Conservation (phyloP, 192 early-diverging fungal species). For the Rhizoclosmatium globosum region DNA sequence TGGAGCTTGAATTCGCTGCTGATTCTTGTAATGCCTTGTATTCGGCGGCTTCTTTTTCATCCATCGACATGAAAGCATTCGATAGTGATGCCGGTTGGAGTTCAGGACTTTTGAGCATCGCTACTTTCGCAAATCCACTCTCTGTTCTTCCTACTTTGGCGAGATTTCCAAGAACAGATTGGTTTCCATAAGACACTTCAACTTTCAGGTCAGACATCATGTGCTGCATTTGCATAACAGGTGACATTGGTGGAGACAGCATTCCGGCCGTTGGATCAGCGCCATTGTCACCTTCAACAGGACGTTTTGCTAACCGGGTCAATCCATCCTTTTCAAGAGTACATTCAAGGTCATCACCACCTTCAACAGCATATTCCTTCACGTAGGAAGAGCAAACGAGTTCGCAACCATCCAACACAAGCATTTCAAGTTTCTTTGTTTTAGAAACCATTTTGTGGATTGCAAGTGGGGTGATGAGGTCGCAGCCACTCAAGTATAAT, state of each 20-base stretch:
- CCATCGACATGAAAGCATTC: conserved; percentile 9
- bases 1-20: background rate
- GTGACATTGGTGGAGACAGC: conserved; percentile 33
- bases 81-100: background rate
- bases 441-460: conserved; percentile 55
- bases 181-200: conserved; percentile 32
- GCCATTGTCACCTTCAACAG: background rate
- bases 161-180: background rate
- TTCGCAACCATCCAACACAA: conserved; percentile 63
- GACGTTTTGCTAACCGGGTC: conserved; percentile 12
- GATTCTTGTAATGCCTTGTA: conserved; percentile 28
- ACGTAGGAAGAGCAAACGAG: conserved; percentile 46
- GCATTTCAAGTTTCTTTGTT: conserved; percentile 38
- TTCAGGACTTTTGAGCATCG: background rate
- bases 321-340: conserved; percentile 46
- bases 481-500: conserved; percentile 56
- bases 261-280: background rate
- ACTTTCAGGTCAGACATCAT: conserved; percentile 37
- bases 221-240: conserved; percentile 27
- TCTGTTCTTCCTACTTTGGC: background rate
- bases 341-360: conserved; percentile 56
- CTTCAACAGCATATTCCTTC: conserved; percentile 45
- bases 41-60: conserved; percentile 4
- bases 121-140: conserved; percentile 13
- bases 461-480: conserved; percentile 47